These are phyloP conservation scores for Vitis rotundifolia DNA, from an alignment of 164 flowering plant species.

Conservation along the genomic window DNA sequence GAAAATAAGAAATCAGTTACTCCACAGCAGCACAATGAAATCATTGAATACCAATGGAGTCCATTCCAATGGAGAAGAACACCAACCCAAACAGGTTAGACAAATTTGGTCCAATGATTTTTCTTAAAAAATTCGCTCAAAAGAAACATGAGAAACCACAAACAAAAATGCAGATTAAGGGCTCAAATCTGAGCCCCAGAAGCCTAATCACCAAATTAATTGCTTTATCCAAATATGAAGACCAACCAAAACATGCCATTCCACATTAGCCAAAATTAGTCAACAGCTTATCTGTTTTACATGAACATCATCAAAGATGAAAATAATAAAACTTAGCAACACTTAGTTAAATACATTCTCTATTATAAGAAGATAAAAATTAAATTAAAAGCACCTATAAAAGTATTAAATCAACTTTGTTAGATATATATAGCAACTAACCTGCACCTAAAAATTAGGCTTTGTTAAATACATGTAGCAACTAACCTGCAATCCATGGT, in stretches of 20 bases:
- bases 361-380: no score
- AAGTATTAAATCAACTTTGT: no score
- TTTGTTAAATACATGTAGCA: background rate
- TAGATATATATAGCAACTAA: no score
- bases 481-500: constrained; percentile 66
- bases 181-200: background rate
- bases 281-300: background rate
- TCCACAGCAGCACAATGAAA: no score
- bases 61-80: background rate
- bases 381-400: no score
- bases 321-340: background rate
- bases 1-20: no score
- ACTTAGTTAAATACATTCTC: background rate
- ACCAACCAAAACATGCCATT: background rate
- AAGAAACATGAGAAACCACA: background rate
- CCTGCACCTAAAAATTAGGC: no score
- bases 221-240: background rate
- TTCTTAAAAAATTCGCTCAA: no score
- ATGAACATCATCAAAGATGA: background rate
- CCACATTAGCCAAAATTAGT: background rate
- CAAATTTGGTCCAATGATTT: background rate
- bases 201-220: background rate
- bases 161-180: background rate
- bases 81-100: background rate
- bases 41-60: no score